phyloP scores from a whole-genome alignment of 306 rosid genomes.

The Castanospermum australe region DNA sequence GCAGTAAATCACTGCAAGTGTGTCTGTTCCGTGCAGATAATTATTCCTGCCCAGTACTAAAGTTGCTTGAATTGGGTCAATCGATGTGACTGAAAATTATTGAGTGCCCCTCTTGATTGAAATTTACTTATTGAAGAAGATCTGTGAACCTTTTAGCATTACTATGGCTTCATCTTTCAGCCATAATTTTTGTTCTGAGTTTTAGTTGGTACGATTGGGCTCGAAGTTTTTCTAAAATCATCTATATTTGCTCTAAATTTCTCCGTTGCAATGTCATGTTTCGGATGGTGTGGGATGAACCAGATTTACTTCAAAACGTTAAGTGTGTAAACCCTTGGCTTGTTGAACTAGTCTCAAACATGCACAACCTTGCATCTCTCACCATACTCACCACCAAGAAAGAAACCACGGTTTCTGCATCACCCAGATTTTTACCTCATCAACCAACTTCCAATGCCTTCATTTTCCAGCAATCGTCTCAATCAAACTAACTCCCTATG shows the following conservation, averaged over 20 bases:
- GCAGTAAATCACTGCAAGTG: too few relatives aligned
- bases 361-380: conserved; percentile 74
- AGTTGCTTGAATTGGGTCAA: not conserved
- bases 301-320: conserved; percentile 92
- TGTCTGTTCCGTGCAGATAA: too few relatives aligned
- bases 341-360: conserved; percentile 76
- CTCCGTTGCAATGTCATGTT: conserved; percentile 17
- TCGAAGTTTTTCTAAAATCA: not conserved
- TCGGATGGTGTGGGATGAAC: conserved; percentile 96
- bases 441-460: conserved; percentile 62
- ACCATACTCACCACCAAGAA: conserved; percentile 75
- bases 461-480: conserved; percentile 49
- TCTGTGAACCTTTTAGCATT: too few relatives aligned
- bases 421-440: conserved; percentile 56
- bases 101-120: too few relatives aligned
- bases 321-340: conserved; percentile 93
- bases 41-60: too few relatives aligned
- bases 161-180: not conserved
- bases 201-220: not conserved
- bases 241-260: conserved; percentile 17
- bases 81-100: too few relatives aligned
- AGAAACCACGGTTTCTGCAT: conserved; percentile 59
- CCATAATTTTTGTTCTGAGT: not conserved
- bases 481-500: conserved; percentile 48
- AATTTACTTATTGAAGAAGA: too few relatives aligned